Evolutionary conservation across 768 basidiomycete species (phyloP).

Genomic region (Pleurotus giganteus): DNA sequence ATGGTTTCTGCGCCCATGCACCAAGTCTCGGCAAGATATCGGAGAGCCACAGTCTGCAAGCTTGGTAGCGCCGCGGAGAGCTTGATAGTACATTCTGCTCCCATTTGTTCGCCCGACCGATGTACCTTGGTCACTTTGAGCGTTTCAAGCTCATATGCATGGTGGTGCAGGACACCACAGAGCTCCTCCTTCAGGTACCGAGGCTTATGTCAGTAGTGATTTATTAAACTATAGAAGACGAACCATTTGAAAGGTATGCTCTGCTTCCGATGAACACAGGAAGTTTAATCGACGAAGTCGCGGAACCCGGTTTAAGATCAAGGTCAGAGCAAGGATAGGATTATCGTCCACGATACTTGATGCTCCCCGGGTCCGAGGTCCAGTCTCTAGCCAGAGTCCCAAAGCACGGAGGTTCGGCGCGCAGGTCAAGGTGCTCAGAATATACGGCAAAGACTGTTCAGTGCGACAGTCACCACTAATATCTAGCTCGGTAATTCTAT

Average conservation of each 20-base stretch:
- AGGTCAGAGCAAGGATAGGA: background rate
- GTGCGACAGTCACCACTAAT: too few species aligned
- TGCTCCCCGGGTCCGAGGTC: too few species aligned
- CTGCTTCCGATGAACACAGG: background rate
- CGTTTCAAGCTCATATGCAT: background rate
- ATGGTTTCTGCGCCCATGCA: too few species aligned
- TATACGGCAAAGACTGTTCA: too few species aligned
- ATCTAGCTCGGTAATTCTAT: too few species aligned
- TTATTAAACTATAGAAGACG: background rate
- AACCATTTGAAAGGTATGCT: background rate
- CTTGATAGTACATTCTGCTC: background rate
- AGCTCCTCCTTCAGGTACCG: background rate
- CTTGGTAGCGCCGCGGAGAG: background rate
- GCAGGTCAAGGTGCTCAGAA: too few species aligned
- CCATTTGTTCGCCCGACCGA: background rate
- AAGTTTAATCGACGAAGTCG: background rate
- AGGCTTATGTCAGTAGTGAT: background rate
- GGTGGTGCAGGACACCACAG: background rate
- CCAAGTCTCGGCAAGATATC: background rate
- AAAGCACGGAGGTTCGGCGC: background rate
- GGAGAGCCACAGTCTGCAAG: background rate
- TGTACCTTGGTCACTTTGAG: background rate
- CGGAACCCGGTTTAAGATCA: background rate
- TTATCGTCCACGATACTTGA: background rate
- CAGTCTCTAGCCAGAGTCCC: background rate